Evolutionary conservation across 73 alveolate species (phyloP).

Genomic region (Paramecium tetraurelia): DNA sequence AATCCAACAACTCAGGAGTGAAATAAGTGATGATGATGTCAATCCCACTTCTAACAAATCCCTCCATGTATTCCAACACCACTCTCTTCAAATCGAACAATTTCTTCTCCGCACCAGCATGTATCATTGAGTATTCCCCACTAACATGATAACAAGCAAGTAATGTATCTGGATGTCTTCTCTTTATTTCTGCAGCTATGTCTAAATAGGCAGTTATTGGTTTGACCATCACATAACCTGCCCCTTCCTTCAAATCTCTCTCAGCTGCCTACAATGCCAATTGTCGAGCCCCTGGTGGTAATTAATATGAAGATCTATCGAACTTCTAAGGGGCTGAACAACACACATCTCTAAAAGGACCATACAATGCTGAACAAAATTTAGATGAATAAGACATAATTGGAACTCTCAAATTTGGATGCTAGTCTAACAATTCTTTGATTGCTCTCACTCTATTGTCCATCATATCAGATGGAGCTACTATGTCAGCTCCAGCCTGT

Average conservation of each 20-base stretch:
- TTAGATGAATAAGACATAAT: slow-evolving; percentile 78
- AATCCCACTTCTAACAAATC: slow-evolving; percentile 77
- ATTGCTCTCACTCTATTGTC: slow-evolving; percentile 74
- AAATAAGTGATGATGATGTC: slow-evolving; percentile 71
- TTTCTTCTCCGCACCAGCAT: slow-evolving; percentile 74
- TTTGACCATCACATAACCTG: slow-evolving; percentile 83
- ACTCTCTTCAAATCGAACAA: slow-evolving; percentile 68
- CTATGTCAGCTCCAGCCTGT: slow-evolving; percentile 76
- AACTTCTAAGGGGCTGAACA: slow-evolving; percentile 79
- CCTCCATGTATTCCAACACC: slow-evolving; percentile 68
- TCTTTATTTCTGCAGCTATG: slow-evolving; percentile 63
- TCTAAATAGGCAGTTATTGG: slow-evolving; percentile 79
- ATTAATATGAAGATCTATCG: slow-evolving; percentile 76
- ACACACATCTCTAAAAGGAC: slow-evolving; percentile 86
- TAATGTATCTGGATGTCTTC: slow-evolving; percentile 59
- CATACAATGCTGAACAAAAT: slow-evolving; percentile 74
- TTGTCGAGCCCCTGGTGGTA: slow-evolving; percentile 71
- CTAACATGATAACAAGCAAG: slow-evolving; percentile 76
- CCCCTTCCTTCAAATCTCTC: slow-evolving; percentile 85
- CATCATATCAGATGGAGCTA: slow-evolving; percentile 87
- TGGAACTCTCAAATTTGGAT: slow-evolving; percentile 61
- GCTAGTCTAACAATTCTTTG: slow-evolving; percentile 44
- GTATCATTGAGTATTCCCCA: slow-evolving; percentile 84
- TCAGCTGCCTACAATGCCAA: slow-evolving; percentile 72
- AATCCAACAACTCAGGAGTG: slow-evolving; percentile 72